These are phyloP conservation scores for Myxozyma monticola DNA, from an alignment of 805 yeast species.

Conservation along the genomic window DNA sequence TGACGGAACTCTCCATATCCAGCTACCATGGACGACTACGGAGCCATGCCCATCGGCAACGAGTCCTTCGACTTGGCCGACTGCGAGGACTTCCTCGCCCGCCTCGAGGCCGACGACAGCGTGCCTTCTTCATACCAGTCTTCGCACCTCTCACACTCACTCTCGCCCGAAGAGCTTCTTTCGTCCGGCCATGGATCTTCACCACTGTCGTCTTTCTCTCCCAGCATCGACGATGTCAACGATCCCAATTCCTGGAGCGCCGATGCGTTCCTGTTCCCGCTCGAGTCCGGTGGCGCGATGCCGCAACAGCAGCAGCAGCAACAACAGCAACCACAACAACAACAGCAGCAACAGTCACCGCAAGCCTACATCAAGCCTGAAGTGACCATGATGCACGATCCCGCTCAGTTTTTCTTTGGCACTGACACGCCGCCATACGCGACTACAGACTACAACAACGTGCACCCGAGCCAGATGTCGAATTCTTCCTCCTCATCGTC, in stretches of 20 bases:
- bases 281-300: no score
- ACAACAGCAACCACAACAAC: no score
- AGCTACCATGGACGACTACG: slow-evolving; percentile 24
- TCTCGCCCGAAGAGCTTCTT: slow-evolving; percentile 25
- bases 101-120: slow-evolving; percentile 30
- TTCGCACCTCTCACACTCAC: slow-evolving; percentile 11
- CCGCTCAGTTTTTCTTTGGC: slow-evolving; percentile 4
- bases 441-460: not conserved
- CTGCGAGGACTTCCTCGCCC: slow-evolving; percentile 33
- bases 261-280: slow-evolving; percentile 21
- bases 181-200: slow-evolving; percentile 29
- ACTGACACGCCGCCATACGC: not conserved
- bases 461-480: not conserved
- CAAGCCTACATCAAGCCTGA: not conserved
- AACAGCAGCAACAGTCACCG: no score
- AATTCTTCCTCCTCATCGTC: slow-evolving; percentile 7
- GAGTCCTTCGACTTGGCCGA: slow-evolving; percentile 32
- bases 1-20: no score
- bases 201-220: slow-evolving; percentile 25
- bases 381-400: not conserved
- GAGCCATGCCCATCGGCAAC: slow-evolving; percentile 3
- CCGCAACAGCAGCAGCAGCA: no score
- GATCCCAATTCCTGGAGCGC: slow-evolving; percentile 21
- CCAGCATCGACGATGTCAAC: slow-evolving; percentile 3
- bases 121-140: slow-evolving; percentile 18